Base-by-base conservation (phyloP, 331 rosid genomes). In the Acacia concinna region DNA sequence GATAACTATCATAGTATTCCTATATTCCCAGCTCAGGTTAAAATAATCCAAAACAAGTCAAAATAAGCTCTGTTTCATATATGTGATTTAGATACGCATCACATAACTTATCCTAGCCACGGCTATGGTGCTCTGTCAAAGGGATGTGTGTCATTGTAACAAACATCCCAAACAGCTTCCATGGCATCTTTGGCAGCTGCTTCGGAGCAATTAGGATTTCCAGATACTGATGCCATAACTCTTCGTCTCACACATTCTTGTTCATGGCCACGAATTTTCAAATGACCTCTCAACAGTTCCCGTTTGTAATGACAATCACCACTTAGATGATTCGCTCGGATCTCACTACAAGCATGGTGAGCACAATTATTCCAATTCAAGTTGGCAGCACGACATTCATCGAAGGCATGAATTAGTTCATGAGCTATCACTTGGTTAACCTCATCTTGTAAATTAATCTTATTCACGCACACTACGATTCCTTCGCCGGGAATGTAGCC, bases 291-390 rank as follows among this genome's bases (percentile, higher is more conserved):
- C 71, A 94, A 76, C 35, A 94, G 81, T 82, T 94, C 97, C 78
- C 96, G 84, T 78, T 95, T 92, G 77, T 78, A 92, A 90, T 92
- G 99, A 81, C 99, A 95, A 81, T 92, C 94, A 73, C 99, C 99
- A 57, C 97, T 95, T 34, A 95, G 84, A 91, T 95, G 97, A 62
- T 88, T 89, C 52, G 99, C 92, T 76, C 97, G 88, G 80, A 95
- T 90, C 97, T 92, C 97, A 11, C 96, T 92, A 79, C 98, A 94
- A 80, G 98, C 97, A 82, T 91, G 96, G 88, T 94, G 97, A 65
- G 97, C 95, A 79, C 98, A 92, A 71, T 88, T 84, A 56, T 88
- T 70, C 98, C 98, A 92, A 34, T 92, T 78, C 88, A 94, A 81
- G 77, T 92, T 92, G 59, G 88, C 86, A n/a, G 96, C 93, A 73